Base-by-base conservation (phyloP, 495 filamentous ascomycete genomes). In the Hypoxylon perforatum region DNA sequence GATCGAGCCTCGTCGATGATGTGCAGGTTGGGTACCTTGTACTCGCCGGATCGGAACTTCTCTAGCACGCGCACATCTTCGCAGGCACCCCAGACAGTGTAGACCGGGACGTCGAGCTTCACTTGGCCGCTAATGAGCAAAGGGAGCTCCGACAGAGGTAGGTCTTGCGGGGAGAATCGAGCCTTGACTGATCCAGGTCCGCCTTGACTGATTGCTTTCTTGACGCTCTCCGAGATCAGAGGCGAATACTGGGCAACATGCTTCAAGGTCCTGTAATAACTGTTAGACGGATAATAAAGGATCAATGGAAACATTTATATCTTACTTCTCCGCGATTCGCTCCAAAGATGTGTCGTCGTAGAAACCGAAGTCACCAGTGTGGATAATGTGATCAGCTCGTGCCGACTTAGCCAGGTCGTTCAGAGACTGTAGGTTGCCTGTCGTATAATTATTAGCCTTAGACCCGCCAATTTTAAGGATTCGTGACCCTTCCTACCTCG, bases 211-310 rank as follows among this genome's bases (percentile, higher is more conserved):
- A 98, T 97, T 18, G 88, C 81, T 69, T 93, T 93, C 84, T 98
- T 98, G 42, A 92, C 86, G 39, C 86, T 80, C 70, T 97, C 94
- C 35, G 90, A 85, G 61, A 99, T 90, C 46, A 99, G 85, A 9
- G 96, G 96, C 22, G 96, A 98, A 77, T 99, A 99, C 78, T 98
- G 96, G 36, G 94, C 93, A 52, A 99, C 96, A 79, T 99, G 96
- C 78, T 96, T 96, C 11, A 99, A 80, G 19, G 96, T 99, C 83
- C 95, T 99, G 73, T 66, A 12, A 41, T 15, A 18, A 12, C 47
- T 70, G 52, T 49, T 64, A 70, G 44, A 62, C 58, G 60, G 39
- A 22, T 28, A 56, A 42, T 33, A 39, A 8, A 18, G 47, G 46
- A 8, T 55, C 18, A 14, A 33, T 12, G 47, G 6, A 21, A 38